These are phyloP conservation scores for Pelargonium myrrhifolium DNA, from an alignment of 441 rosid genomes.

Conservation along the genomic window DNA sequence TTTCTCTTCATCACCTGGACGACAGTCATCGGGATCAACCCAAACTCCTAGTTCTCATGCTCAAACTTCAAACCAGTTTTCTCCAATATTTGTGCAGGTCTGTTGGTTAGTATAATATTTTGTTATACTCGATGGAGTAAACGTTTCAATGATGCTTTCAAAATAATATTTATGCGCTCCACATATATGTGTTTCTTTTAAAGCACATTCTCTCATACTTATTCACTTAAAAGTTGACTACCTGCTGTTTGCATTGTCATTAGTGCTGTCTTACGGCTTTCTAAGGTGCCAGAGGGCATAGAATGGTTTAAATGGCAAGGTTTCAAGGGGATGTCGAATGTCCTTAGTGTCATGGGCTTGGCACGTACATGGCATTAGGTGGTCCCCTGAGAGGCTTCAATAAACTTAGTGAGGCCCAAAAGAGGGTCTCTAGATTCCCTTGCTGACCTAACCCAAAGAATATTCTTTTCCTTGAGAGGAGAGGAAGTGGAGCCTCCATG, in stretches of 20 bases:
- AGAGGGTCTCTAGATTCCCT: not conserved
- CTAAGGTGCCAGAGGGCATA: not conserved
- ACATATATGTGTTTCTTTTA: not conserved
- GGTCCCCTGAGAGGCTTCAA: not conserved
- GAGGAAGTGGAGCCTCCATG: too few species aligned
- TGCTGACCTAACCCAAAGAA: not conserved
- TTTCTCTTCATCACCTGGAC: conserved; percentile 58
- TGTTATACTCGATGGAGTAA: not conserved
- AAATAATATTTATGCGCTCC: not conserved
- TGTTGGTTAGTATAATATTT: not conserved
- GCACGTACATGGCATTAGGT: not conserved
- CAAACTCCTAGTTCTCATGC: conserved; percentile 79
- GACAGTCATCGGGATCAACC: conserved; percentile 66
- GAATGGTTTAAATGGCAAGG: not conserved
- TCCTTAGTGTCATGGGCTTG: not conserved
- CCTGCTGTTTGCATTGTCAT: conserved; percentile 4
- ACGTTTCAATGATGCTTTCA: not conserved
- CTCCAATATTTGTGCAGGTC: conserved; percentile 98
- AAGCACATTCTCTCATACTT: not conserved
- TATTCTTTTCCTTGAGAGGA: not conserved
- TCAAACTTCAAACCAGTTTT: conserved; percentile 54
- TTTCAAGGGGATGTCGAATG: not conserved
- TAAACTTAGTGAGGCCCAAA: not conserved
- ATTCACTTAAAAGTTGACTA: conserved; percentile 3
- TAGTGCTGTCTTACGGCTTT: not conserved